These are phyloP conservation scores for Candida mesenterica DNA, from an alignment of 1,139 yeast genomes.

Conservation along the genomic window DNA sequence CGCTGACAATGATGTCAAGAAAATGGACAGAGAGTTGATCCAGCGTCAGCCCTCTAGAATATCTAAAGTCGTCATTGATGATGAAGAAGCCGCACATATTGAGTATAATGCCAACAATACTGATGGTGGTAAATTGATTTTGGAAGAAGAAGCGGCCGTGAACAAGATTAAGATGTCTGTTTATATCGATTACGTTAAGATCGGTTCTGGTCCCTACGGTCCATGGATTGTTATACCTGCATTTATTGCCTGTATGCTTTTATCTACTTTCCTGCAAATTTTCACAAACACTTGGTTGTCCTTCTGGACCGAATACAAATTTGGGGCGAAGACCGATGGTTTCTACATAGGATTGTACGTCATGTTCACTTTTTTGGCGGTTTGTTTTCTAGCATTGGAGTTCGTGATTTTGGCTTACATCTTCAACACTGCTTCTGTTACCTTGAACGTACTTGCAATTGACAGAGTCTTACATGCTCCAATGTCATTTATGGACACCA, in stretches of 20 bases:
- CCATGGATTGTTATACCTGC: slow-evolving; percentile 21
- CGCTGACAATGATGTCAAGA: slow-evolving; percentile 13
- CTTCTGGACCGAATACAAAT: slow-evolving; percentile 70
- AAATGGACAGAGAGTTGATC: slow-evolving; percentile 17
- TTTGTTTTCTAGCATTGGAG: slow-evolving; percentile 36
- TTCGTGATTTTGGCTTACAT: slow-evolving; percentile 50
- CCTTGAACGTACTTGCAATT: slow-evolving; percentile 41
- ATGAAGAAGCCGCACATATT: slow-evolving; percentile 23
- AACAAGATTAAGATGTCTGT: slow-evolving; percentile 15
- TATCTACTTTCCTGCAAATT: slow-evolving; percentile 58
- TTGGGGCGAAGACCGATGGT: slow-evolving; percentile 41
- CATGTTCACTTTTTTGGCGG: slow-evolving; percentile 47
- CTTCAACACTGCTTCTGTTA: slow-evolving; percentile 42
- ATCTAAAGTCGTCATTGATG: slow-evolving; percentile 11
- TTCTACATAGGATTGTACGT: slow-evolving; percentile 75
- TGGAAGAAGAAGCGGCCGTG: slow-evolving; percentile 22
- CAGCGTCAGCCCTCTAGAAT: slow-evolving; percentile 36
- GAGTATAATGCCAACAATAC: slow-evolving; percentile 19
- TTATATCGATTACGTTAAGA: slow-evolving; percentile 14
- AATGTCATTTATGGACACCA: slow-evolving; percentile 59
- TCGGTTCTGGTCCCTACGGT: slow-evolving; percentile 16
- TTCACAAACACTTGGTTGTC: slow-evolving; percentile 84
- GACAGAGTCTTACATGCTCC: slow-evolving; percentile 49
- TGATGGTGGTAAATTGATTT: slow-evolving; percentile 32
- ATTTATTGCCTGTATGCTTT: slow-evolving; percentile 19